A percentile compares a stretch with the other conserved stretches of the same genome.
Conservation (phyloP, 164 flowering plant species). For the Magnolia kwangsiensis region DNA sequence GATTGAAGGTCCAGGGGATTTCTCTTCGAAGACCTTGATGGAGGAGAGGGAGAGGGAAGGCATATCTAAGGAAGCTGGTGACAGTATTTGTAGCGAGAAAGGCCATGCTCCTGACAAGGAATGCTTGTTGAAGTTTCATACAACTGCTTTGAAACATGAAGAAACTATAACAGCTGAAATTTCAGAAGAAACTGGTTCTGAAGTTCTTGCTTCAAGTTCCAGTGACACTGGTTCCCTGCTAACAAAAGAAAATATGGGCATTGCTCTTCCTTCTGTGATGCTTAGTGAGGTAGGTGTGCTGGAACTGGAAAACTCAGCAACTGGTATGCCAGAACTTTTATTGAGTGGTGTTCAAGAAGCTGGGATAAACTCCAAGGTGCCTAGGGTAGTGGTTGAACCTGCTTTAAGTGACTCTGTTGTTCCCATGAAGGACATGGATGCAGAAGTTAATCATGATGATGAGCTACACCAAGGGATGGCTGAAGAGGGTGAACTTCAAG, state of each 20-base stretch:
- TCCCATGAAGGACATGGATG: constrained; percentile 13
- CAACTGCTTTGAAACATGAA: constrained; percentile 16
- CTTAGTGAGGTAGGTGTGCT: constrained; percentile 11
- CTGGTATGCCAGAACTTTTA: constrained; percentile 20
- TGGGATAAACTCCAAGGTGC: constrained; percentile 15
- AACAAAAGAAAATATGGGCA: constrained; percentile 15
- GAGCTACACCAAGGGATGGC: constrained; percentile 11
- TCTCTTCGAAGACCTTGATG: constrained; percentile 5
- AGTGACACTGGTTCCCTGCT: constrained; percentile 6
- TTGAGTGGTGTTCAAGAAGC: constrained; percentile 13
- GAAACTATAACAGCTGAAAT: constrained; percentile 14
- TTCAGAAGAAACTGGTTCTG: constrained; percentile 16
- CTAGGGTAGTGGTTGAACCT: constrained; percentile 11
- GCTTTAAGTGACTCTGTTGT: constrained; percentile 14
- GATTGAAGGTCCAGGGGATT: constrained; percentile 15
- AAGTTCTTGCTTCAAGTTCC: constrained; percentile 14
- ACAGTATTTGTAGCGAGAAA: constrained; percentile 5
- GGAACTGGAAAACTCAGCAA: constrained; percentile 16
- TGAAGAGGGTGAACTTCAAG: constrained; percentile 23
- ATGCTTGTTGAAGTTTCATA: constrained; percentile 11
- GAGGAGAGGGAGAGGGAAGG: constrained; percentile 11
- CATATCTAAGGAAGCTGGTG: constrained; percentile 7
- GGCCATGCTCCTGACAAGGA: constrained; percentile 14
- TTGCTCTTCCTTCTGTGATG: constrained; percentile 13
- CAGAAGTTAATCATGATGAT: constrained; percentile 11